Percentiles rank a stretch among this genome's conserved stretches.
phyloP scores from a whole-genome alignment of 805 yeast species.

The Candida manassasensis region DNA sequence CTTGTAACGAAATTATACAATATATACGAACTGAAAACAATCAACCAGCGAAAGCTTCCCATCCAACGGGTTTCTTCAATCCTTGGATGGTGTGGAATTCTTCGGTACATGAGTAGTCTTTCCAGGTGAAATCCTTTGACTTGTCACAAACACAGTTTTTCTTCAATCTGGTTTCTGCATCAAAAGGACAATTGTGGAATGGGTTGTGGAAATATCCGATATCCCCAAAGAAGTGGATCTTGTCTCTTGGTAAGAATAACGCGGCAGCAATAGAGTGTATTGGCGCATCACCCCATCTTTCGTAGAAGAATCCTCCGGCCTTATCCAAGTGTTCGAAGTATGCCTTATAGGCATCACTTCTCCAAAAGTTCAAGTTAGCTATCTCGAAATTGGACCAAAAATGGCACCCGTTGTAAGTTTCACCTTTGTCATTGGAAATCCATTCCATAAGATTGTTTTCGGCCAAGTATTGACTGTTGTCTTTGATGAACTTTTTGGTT shows the following conservation, averaged over 20 bases:
- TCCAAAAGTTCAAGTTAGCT: slow-evolving; percentile 67
- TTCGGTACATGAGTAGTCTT: slow-evolving; percentile 65
- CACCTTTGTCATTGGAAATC: slow-evolving; percentile 62
- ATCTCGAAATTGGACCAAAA: slow-evolving; percentile 89
- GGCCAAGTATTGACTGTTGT: slow-evolving; percentile 56
- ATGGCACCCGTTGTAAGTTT: slow-evolving; percentile 72
- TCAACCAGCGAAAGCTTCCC: slow-evolving; percentile 56
- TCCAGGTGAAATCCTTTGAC: slow-evolving; percentile 71
- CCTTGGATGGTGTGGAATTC: slow-evolving; percentile 55
- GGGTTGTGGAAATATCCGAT: slow-evolving; percentile 84
- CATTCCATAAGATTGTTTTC: slow-evolving; percentile 63
- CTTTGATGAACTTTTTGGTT: slow-evolving; percentile 58
- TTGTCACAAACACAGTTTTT: slow-evolving; percentile 74
- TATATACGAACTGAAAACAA: too few species aligned
- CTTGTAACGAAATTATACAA: too few species aligned
- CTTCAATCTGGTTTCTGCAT: slow-evolving; percentile 48
- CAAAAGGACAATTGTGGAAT: slow-evolving; percentile 75
- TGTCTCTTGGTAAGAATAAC: slow-evolving; percentile 61
- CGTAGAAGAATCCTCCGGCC: slow-evolving; percentile 83
- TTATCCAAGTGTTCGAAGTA: slow-evolving; percentile 70
- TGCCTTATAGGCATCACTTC: slow-evolving; percentile 60
- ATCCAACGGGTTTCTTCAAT: slow-evolving; percentile 59
- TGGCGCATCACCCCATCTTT: slow-evolving; percentile 93
- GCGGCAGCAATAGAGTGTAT: slow-evolving; percentile 85
- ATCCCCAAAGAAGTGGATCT: slow-evolving; percentile 74